Evolutionary conservation across 2,329 filamentous ascomycete species (phyloP), one percentile per base, ranked within the genome.

Genomic region (Exophiala xenobiotica): DNA sequence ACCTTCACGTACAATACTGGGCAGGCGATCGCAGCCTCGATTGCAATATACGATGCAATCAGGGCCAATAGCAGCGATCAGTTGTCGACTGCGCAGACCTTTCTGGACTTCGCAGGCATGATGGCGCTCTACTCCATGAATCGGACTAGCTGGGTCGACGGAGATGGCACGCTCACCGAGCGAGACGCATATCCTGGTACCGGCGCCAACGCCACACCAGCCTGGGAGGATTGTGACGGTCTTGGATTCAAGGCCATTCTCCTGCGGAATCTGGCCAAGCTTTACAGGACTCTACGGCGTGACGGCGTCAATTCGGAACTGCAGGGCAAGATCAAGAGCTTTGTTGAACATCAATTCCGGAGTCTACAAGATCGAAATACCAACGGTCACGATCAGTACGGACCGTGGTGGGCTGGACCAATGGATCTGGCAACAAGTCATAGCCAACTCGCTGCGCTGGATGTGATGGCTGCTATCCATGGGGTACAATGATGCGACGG

Each of bases 1-100:
- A 54, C 48, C 8, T 57, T 54, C 48, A 59, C 54, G 6, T 59
- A 59, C 29, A 59, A 51, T n/a, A 59, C 54, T 3, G 56, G 56
- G 29, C 54, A 57, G 37, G 53, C 56, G 14, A 57, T 59, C 27
- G 54, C 47, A 8, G 56, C 54, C 8, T 46, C 47, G 4, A 22
- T 54, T 11, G 56, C 56, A 4, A 42, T 57, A 14, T 54, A 55
- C 31, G 27, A 51, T 20, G 49, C 46, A 22, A 37, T 54, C 45
- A 45, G 39, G n/a, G 16, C n/a, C 4, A 42, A 14, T 6, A 12
- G 14, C 12, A 26, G 39, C 6, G 38, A 51, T 14, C 19, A 37
- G n/a, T n/a, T n/a, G n/a, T n/a, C 31, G 24, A 22, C 37, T 11
- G 12, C 39, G 42, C 49, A 20, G 23, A 31, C 7, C 5, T 57